These are phyloP conservation scores for Mycosarcoma mackinlayi DNA, from an alignment of 1,284 basidiomycete genomes.

Conservation along the genomic window DNA sequence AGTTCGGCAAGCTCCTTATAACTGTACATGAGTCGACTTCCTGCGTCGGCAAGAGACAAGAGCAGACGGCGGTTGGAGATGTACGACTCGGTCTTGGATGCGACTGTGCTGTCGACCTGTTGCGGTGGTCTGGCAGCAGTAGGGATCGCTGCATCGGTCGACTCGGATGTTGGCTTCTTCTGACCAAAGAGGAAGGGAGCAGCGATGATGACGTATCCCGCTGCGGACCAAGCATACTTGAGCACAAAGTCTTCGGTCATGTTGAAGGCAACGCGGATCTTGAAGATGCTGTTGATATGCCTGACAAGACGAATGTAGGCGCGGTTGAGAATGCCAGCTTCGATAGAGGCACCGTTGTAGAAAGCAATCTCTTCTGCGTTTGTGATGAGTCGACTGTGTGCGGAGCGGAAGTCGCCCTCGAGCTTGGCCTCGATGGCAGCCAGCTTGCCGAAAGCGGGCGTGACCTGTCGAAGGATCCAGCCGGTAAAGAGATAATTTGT, in stretches of 20 bases:
- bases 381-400: constrained; percentile 85
- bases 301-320: constrained; percentile 84
- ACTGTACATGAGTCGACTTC: constrained; percentile 89
- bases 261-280: constrained; percentile 72
- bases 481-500: constrained; percentile 88
- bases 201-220: constrained; percentile 67
- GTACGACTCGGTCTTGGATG: constrained; percentile 78
- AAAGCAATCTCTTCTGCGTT: constrained; percentile 97
- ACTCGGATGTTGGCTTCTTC: constrained; percentile 35
- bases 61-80: constrained; percentile 88
- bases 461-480: constrained; percentile 81
- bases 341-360: constrained; percentile 87
- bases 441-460: constrained; percentile 91
- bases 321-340: constrained; percentile 82
- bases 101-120: constrained; percentile 69
- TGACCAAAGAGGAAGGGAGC: constrained; percentile 62
- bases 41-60: constrained; percentile 92
- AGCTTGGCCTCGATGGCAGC: constrained; percentile 86
- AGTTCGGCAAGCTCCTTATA: constrained; percentile 87
- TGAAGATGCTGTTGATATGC: constrained; percentile 92
- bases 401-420: constrained; percentile 88
- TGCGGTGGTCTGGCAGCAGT: constrained; percentile 65
- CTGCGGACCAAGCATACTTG: constrained; percentile 67
- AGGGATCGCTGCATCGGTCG: constrained; percentile 70
- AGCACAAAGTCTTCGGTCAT: constrained; percentile 68